Evolutionary conservation across 495 filamentous ascomycete genomes (phyloP).

Genomic region (Cladorrhinum samala): DNA sequence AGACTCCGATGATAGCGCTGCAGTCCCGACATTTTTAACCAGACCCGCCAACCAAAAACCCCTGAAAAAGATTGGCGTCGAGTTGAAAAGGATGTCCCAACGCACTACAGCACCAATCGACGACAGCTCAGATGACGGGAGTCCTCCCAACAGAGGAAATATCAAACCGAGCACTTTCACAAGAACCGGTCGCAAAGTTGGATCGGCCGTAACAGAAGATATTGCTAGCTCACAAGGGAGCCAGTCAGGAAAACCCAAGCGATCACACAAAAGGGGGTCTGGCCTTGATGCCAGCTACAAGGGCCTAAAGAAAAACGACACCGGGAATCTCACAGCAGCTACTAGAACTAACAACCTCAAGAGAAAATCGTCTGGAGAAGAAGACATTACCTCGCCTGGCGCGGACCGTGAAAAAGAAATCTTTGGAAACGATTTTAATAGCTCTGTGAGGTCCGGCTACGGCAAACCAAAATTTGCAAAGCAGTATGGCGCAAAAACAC

Average conservation of each 20-base stretch:
- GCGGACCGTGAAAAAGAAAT: constrained; percentile 3
- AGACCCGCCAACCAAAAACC: background rate
- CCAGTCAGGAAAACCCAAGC: background rate
- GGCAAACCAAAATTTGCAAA: background rate
- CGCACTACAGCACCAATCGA: too few species aligned
- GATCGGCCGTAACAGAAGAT: background rate
- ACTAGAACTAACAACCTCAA: too few species aligned
- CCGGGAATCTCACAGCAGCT: too few species aligned
- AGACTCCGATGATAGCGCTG: background rate
- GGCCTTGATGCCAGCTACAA: background rate
- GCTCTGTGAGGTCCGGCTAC: background rate
- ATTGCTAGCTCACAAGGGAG: background rate
- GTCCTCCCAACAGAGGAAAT: background rate
- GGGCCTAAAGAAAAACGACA: background rate
- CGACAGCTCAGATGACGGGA: background rate
- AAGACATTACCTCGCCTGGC: background rate
- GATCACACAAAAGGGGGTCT: background rate
- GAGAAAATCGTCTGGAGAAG: background rate
- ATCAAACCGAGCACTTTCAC: background rate
- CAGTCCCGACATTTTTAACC: background rate
- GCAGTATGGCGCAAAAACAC: too few species aligned
- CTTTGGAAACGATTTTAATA: too few species aligned
- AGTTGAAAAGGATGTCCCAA: too few species aligned
- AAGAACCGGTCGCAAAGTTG: background rate
- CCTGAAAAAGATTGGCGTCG: too few species aligned